Conservation (phyloP, 176 grass and related monocot genomes). For the Oryza nivara region DNA sequence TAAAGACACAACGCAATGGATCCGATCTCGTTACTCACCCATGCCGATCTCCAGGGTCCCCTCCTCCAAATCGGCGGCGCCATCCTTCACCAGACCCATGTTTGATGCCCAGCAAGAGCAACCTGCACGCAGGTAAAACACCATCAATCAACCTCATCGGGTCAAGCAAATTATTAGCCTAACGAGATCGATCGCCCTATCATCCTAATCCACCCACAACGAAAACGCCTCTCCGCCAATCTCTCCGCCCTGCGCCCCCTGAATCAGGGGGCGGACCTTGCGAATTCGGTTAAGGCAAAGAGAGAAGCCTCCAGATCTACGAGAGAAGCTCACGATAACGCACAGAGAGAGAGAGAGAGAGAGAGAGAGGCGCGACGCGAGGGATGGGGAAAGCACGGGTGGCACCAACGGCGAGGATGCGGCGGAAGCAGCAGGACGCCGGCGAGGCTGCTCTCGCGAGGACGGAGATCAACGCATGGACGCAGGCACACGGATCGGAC, state of each 20-base stretch:
- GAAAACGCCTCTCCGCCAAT: neutral
- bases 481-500: too few species aligned
- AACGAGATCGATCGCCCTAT: neutral
- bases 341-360: neutral
- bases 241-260: neutral
- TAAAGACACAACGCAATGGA: neutral
- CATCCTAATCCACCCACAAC: neutral
- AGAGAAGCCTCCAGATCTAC: neutral
- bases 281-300: too few species aligned
- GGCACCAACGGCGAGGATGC: neutral
- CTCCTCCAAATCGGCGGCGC: conserved; percentile 61
- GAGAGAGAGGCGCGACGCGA: neutral
- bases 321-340: neutral
- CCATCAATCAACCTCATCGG: conserved; percentile 8
- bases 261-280: neutral
- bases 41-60: conserved; percentile 80
- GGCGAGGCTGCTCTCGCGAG: too few species aligned
- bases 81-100: conserved; percentile 77
- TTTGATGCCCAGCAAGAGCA: conserved; percentile 33
- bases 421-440: neutral
- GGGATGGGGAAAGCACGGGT: neutral
- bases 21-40: conserved; percentile 45
- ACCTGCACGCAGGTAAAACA: conserved; percentile 37
- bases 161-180: neutral
- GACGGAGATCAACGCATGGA: too few species aligned